phyloP scores from a whole-genome alignment of 2,329 filamentous ascomycete species.

The Immersiporthe knoxdaviesiana region DNA sequence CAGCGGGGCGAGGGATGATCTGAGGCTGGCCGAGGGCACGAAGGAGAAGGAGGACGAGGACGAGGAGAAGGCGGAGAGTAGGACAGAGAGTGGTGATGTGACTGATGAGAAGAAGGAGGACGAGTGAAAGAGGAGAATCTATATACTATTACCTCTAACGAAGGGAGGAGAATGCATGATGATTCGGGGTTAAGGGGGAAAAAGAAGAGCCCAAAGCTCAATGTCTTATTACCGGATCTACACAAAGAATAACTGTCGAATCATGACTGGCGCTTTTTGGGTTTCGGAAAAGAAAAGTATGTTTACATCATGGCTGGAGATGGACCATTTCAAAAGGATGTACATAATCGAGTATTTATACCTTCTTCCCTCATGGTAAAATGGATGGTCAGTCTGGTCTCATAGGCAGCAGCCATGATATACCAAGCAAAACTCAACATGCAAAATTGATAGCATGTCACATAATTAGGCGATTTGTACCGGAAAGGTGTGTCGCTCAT shows the following conservation, averaged over 20 bases:
- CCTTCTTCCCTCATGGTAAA: too few species aligned
- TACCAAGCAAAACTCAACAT: too few species aligned
- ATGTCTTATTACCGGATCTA: neutral
- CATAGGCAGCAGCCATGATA: too few species aligned
- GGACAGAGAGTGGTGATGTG: conserved; percentile 23
- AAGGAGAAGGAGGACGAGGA: neutral
- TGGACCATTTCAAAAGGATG: too few species aligned
- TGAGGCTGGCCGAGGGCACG: conserved; percentile 30
- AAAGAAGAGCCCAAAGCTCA: neutral
- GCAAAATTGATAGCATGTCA: too few species aligned
- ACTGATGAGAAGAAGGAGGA: conserved; percentile 16
- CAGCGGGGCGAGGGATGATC: conserved; percentile 44
- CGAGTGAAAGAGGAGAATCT: neutral
- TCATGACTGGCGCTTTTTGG: neutral
- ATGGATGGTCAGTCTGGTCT: too few species aligned
- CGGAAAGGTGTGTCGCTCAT: too few species aligned
- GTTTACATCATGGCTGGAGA: neutral
- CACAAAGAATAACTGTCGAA: neutral
- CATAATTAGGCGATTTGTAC: too few species aligned
- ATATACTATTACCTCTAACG: too few species aligned
- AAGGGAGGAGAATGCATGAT: neutral
- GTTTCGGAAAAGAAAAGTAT: neutral
- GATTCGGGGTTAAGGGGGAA: neutral
- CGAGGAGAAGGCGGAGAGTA: neutral
- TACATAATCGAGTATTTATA: too few species aligned